Evolutionary conservation across 2,329 filamentous ascomycete species (phyloP), one percentile per base, ranked within the genome.

Genomic region (Colletotrichum sp.): DNA sequence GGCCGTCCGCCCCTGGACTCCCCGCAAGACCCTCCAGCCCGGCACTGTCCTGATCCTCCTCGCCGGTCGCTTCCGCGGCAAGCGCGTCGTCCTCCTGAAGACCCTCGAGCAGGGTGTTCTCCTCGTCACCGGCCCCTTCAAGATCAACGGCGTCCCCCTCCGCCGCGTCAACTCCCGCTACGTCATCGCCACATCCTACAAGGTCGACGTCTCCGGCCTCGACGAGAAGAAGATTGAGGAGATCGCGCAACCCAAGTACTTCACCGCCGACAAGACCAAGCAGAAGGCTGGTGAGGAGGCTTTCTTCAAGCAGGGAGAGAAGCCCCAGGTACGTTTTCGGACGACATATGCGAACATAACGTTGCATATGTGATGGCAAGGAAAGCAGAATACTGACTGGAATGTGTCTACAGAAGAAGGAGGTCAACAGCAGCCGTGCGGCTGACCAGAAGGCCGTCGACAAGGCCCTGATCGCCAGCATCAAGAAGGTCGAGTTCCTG

Each of bases 231-330:
- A 99, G 94, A 93, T 97, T 82, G 92, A 94, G 85, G 93, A 95
- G 89, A 86, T 93, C 83, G 90, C 92, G 80, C 89, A 92, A 85
- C 92, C 88, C 84, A 95, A 95, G 89, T 99, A 99, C 95, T 99
- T 99, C 92, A 94, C 95, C 86, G 94, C 94, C 86, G 97, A 99
- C 89, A 98, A 98, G 93, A 87, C 91, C 84, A 93, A 96, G 89
- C 95, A 98, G 92, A 98, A 98, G 95, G 94, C 95, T 84, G 93
- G 94, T 84, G 96, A 99, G 93, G 96, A 98, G 88, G 95, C 96
- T 87, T 99, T 99, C 93, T 98, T 99, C 94, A 96, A 97, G 93
- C 96, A 98, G 92, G 92, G 96, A 88, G 96, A 98, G 94, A 98
- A 98, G 93, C 91, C 95, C 87, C 92, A 98, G 95, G 96, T 98